Percentiles rank a stretch among this genome's conserved stretches.
These are phyloP conservation scores for Globisporangium acanthophoron DNA, from an alignment of 352 stramenopile genomes.

Conservation along the genomic window DNA sequence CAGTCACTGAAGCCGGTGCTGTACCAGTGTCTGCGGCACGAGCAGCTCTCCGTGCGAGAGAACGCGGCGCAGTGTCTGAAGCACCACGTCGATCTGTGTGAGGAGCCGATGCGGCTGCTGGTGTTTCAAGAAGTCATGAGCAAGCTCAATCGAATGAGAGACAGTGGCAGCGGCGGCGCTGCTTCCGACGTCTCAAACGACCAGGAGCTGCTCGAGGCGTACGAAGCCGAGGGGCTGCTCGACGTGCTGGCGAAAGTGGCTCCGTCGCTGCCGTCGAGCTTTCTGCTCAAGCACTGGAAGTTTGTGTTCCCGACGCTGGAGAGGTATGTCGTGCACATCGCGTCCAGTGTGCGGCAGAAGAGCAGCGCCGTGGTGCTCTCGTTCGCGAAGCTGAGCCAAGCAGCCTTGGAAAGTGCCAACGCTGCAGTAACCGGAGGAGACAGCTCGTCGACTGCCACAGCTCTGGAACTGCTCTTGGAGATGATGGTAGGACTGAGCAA, in stretches of 20 bases:
- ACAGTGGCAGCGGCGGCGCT: conserved; percentile 2
- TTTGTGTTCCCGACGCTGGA: conserved; percentile 67
- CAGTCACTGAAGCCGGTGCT: conserved; percentile 43
- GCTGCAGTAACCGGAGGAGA: not conserved
- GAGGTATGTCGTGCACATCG: conserved; percentile 65
- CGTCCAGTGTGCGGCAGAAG: conserved; percentile 57
- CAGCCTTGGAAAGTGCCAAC: not conserved
- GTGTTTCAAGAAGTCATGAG: conserved; percentile 74
- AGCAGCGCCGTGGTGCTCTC: conserved; percentile 45
- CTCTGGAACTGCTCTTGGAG: conserved; percentile 33
- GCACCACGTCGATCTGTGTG: conserved; percentile 39
- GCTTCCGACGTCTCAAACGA: not conserved
- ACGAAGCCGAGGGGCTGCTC: conserved; percentile 57
- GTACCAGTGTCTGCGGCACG: conserved; percentile 49
- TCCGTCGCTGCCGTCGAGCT: conserved; percentile 31
- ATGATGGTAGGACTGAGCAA: conserved; percentile 43
- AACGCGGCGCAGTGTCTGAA: conserved; percentile 42
- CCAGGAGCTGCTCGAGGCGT: conserved; percentile 35
- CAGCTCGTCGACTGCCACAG: not conserved
- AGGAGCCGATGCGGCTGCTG: conserved; percentile 39
- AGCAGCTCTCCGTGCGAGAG: conserved; percentile 55
- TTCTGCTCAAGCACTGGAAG: conserved; percentile 68
- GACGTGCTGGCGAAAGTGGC: conserved; percentile 49
- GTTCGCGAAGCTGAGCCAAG: conserved; percentile 28
- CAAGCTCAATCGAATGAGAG: conserved; percentile 64